phyloP scores from a whole-genome alignment of 2,329 filamentous ascomycete species.

The Aspergillus calidoustus region DNA sequence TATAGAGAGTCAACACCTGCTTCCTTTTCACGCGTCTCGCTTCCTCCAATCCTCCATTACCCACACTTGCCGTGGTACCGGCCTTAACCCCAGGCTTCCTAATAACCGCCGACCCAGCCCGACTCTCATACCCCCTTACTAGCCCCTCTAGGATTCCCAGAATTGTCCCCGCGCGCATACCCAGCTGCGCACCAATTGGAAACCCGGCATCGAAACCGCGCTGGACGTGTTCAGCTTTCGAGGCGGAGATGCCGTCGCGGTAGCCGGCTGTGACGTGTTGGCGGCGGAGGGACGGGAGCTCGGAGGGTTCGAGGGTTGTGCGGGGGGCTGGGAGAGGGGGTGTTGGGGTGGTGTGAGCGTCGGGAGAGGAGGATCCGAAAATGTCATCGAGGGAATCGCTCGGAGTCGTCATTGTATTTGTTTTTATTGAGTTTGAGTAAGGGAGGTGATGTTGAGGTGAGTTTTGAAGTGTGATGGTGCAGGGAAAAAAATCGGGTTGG shows the following conservation, averaged over 20 bases:
- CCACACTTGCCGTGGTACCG: conserved; percentile 5
- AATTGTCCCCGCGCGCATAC: conserved; percentile 72
- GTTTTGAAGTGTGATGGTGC: background rate
- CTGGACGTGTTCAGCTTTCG: conserved; percentile 79
- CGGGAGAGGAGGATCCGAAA: conserved; percentile 46
- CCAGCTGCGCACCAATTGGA: conserved; percentile 78
- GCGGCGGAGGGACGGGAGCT: conserved; percentile 73
- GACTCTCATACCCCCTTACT: conserved; percentile 40
- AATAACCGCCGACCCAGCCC: conserved; percentile 29
- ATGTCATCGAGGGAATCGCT: conserved; percentile 46
- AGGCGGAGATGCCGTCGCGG: conserved; percentile 78
- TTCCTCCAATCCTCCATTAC: conserved; percentile 2
- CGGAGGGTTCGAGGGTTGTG: conserved; percentile 56
- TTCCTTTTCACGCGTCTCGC: conserved; percentile 40
- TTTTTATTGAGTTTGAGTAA: conserved; percentile 6
- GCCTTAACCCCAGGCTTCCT: conserved; percentile 31
- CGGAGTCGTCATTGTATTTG: conserved; percentile 16
- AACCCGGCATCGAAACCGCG: conserved; percentile 91
- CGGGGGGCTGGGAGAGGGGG: background rate
- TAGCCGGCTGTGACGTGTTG: conserved; percentile 87
- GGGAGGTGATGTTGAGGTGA: background rate
- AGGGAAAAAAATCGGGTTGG: background rate
- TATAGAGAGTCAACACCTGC: conserved; percentile 38
- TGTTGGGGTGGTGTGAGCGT: background rate
- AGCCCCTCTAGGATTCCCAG: conserved; percentile 80